Base-by-base conservation (phyloP, 805 yeast genomes). In the Cyberlindnera subsufficiens region DNA sequence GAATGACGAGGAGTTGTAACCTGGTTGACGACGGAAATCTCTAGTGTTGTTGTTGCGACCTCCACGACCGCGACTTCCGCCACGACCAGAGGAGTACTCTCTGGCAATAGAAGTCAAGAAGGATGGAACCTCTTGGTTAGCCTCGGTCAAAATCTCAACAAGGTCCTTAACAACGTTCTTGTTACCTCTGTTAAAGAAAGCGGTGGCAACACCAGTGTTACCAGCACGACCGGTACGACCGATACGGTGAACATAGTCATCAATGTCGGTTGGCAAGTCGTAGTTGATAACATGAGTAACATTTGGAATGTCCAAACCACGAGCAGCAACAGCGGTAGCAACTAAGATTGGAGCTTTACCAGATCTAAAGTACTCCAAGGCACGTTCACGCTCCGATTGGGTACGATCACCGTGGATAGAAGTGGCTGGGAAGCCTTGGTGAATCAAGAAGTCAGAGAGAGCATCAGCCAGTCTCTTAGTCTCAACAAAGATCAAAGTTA, bases 181-280 rank as follows among this genome's bases (percentile, higher is more conserved):
- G 80, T 89, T 93, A 66, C 84, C 85, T 73, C 98, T 86, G 84
- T 93, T 93, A 72, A 93, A 87, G 75, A 93, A 93, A 40, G 99
- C 96, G 54, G 97, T 90, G 53, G 99, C 97, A 58, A 86, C 76
- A 86, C 99, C 99, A 50, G 85, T 82, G 74, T 93, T 93, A 78
- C 99, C 99, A 60, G 99, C 99, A 82, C 99, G 93, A 72, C 99
- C 99, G 63, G 99, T 93, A 82, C 99, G 91, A 80, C 99, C 99
- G 65, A 93, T 93, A 75, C 99, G 86, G 75, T 93, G 99, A 46
- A 93, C 99, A 65, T 93, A 93, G 70, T 93, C 99, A 68, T 93
- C 99, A 61, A 93, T 86, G 68, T 93, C 98, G 64, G 84, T 74
- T 66, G 99, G 99, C 66, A 93, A 76, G 66, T 93, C 99, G 67